Evolutionary conservation across 1,139 yeast species (phyloP), one percentile per base, ranked within the genome.

Genomic region (Hemisphaericaspora subhashii): DNA sequence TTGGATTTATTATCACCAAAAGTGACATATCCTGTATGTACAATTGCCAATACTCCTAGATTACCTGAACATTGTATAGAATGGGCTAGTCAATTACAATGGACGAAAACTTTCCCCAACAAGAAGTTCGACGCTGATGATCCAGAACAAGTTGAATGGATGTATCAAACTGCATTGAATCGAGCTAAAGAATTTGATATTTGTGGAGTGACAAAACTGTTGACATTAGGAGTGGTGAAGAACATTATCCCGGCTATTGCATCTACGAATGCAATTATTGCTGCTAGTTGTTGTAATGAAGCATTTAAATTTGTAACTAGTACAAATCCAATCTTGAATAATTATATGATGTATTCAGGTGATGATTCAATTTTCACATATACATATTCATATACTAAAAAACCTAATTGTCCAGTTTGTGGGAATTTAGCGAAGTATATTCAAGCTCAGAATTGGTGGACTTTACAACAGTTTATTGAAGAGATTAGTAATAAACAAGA

Each of bases 211-310:
- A 84, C 94, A 0, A 74, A 77, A 45, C 67, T 74, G 37, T 70
- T 86, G 39, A 83, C 95, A 0, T 73, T 87, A 41, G 98, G 98
- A 0, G 95, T 92, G 33, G 89, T 89, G 36, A 92, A 92, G 60
- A 85, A 85, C 53, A 89, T 92, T 46, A 85, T 92, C 17, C 98
- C 98, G 0, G 92, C 97, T 1, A 86, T 90, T 40, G 96, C 97
- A 1, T 84, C 96, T 1, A 90, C 98, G 1, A 92, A 92, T 58
- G 96, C 98, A 3, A 76, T 92, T 25, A 79, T 92, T 31, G 96
- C 98, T 2, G 96, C 96, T 0, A 75, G 89, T 11, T 87, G 96
- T 58, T 86, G 95, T 54, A 86, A 85, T 51, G 97, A 90, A 57
- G 89, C 86, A 1, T 78, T 88, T 60, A 90, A 90, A 55, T 67